Conservation (phyloP, 2,329 filamentous ascomycete genomes). For the Aspergillus sp. region DNA sequence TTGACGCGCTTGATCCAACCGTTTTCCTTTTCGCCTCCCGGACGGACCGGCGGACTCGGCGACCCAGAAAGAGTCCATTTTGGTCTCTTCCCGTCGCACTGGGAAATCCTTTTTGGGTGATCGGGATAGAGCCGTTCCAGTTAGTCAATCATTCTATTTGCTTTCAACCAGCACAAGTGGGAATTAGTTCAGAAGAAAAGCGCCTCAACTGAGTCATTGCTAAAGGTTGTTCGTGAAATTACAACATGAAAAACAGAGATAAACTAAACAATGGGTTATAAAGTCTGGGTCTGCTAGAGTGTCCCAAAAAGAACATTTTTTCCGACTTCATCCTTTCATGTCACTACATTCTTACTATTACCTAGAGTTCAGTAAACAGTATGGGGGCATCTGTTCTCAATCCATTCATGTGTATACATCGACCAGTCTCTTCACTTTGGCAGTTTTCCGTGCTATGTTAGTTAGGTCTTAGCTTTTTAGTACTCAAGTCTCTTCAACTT, state of each 20-base stretch:
- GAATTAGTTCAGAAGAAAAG: no score
- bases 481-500: neutral
- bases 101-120: neutral
- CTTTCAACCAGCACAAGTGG: no score
- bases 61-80: constrained; percentile 22
- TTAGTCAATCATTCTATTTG: neutral
- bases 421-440: neutral
- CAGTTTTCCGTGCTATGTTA: neutral
- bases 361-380: no score
- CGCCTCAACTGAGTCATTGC: no score
- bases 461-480: neutral
- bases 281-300: no score
- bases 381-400: neutral
- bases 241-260: no score
- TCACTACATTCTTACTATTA: neutral
- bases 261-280: no score
- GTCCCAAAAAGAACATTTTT: neutral
- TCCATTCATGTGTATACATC: neutral
- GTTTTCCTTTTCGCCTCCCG: constrained; percentile 26
- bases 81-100: neutral
- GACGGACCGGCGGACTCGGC: constrained; percentile 26
- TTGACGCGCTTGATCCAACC: constrained; percentile 26
- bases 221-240: no score
- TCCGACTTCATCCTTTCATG: constrained; percentile 1
- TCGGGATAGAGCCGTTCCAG: neutral